A percentile compares a stretch with the other conserved stretches of the same genome.
Conservation (phyloP, 768 basidiomycete species). For the Trichaptum fuscoviolaceum region DNA sequence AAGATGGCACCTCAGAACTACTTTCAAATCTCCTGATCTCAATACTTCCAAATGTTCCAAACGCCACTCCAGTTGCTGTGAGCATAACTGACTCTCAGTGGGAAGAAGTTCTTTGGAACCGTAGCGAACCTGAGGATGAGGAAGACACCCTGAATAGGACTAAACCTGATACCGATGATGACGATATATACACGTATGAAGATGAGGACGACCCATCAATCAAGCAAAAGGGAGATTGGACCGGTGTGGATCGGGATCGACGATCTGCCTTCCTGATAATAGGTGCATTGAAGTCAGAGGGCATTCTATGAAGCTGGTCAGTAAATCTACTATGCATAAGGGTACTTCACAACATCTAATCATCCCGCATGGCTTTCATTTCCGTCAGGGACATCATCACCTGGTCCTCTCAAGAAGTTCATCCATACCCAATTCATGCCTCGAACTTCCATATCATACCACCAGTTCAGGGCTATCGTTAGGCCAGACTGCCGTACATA, state of each 20-base stretch:
- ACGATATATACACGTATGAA: conserved; percentile 60
- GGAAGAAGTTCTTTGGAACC: conserved; percentile 76
- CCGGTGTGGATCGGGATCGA: conserved; percentile 72
- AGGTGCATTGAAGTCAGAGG: conserved; percentile 69
- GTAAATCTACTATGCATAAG: background rate
- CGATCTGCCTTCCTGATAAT: conserved; percentile 77
- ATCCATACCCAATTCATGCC: conserved; percentile 69
- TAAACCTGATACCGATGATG: conserved; percentile 22
- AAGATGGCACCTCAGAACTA: conserved; percentile 67
- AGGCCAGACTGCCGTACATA: conserved; percentile 68
- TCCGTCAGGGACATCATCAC: conserved; percentile 29
- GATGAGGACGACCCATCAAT: conserved; percentile 46
- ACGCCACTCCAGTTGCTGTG: conserved; percentile 72
- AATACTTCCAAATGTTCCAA: conserved; percentile 65
- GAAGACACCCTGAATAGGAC: conserved; percentile 22
- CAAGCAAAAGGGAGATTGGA: conserved; percentile 59
- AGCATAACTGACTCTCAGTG: conserved; percentile 74
- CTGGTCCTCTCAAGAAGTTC: conserved; percentile 49
- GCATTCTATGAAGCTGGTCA: conserved; percentile 41
- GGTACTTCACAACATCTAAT: conserved; percentile 22
- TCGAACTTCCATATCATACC: conserved; percentile 78
- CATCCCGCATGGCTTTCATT: conserved; percentile 32
- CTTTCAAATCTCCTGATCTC: conserved; percentile 72
- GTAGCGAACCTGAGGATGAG: conserved; percentile 45
- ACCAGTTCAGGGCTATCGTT: conserved; percentile 80